A percentile compares a stretch with the other conserved stretches of the same genome.
These are phyloP conservation scores for Tulasnella sp. DNA, from an alignment of 768 basidiomycete genomes.

Conservation along the genomic window DNA sequence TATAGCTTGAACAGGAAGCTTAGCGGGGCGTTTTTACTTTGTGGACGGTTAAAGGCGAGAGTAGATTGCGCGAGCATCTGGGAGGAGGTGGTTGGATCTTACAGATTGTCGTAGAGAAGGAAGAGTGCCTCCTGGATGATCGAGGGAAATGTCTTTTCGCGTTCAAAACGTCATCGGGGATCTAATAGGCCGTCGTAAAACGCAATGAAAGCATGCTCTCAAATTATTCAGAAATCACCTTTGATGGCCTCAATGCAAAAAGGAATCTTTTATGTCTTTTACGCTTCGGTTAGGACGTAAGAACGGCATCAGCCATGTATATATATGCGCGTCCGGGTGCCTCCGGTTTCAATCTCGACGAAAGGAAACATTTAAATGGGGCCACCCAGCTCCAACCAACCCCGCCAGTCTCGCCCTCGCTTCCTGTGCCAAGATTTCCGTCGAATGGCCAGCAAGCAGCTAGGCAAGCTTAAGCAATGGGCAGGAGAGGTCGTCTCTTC, in stretches of 20 bases:
- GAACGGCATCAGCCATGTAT: too few relatives aligned
- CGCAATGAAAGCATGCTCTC: too few relatives aligned
- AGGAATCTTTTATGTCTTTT: too few relatives aligned
- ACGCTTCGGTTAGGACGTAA: too few relatives aligned
- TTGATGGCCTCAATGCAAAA: too few relatives aligned
- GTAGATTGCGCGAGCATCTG: constrained; percentile 67
- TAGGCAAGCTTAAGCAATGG: constrained; percentile 42
- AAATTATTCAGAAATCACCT: too few relatives aligned
- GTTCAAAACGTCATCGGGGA: too few relatives aligned
- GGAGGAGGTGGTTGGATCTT: constrained; percentile 32
- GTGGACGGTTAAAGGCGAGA: constrained; percentile 57
- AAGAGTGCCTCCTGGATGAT: too few relatives aligned
- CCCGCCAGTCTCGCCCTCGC: not conserved
- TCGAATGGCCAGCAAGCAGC: constrained; percentile 14
- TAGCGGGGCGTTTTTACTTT: constrained; percentile 71
- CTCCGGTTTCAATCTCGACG: not conserved
- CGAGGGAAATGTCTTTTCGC: too few relatives aligned
- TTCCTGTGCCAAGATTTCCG: not conserved
- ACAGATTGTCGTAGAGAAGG: not conserved
- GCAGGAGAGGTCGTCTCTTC: constrained; percentile 81
- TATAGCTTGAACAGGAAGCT: constrained; percentile 89
- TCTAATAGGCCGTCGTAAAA: too few relatives aligned
- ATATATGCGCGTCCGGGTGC: too few relatives aligned
- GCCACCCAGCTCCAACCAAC: not conserved
- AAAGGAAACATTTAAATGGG: not conserved